Evolutionary conservation across 306 rosid genomes (phyloP).

Genomic region (Prunus davidiana): DNA sequence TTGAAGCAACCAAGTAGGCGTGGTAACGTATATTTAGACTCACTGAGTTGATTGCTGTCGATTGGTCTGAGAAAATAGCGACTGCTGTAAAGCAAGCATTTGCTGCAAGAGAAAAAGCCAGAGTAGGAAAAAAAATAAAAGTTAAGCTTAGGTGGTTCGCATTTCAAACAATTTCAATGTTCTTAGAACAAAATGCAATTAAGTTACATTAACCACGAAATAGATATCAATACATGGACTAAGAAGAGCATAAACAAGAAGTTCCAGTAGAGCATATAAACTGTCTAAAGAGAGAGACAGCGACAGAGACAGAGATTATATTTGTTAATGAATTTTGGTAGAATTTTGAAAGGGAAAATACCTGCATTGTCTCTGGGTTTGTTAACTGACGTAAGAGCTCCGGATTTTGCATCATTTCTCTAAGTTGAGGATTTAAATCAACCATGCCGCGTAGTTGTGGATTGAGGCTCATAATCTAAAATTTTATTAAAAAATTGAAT

Average conservation of each 20-base stretch:
- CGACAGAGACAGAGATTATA: neutral
- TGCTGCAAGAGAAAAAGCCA: conserved; percentile 36
- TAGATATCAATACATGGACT: neutral
- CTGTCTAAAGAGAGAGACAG: neutral
- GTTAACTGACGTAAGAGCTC: conserved; percentile 52
- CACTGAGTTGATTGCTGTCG: conserved; percentile 49
- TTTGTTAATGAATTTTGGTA: neutral
- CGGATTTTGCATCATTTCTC: conserved; percentile 70
- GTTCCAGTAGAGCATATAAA: neutral
- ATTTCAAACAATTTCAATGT: conserved; percentile 2
- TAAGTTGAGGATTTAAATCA: conserved; percentile 53
- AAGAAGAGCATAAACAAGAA: neutral
- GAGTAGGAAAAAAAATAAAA: neutral
- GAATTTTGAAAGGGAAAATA: conserved; percentile 10
- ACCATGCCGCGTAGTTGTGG: conserved; percentile 53
- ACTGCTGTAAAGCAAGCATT: conserved; percentile 49
- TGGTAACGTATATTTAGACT: conserved; percentile 21
- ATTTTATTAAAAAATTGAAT: neutral
- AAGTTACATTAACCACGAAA: neutral
- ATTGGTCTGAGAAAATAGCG: conserved; percentile 44
- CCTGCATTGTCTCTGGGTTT: conserved; percentile 61
- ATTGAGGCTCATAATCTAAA: conserved; percentile 43
- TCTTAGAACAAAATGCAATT: neutral
- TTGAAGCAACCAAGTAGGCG: neutral
- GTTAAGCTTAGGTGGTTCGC: neutral